Evolutionary conservation across 2,329 filamentous ascomycete species (phyloP), one percentile per base, ranked within the genome.

Genomic region (Aspergillus pseudoterreus): DNA sequence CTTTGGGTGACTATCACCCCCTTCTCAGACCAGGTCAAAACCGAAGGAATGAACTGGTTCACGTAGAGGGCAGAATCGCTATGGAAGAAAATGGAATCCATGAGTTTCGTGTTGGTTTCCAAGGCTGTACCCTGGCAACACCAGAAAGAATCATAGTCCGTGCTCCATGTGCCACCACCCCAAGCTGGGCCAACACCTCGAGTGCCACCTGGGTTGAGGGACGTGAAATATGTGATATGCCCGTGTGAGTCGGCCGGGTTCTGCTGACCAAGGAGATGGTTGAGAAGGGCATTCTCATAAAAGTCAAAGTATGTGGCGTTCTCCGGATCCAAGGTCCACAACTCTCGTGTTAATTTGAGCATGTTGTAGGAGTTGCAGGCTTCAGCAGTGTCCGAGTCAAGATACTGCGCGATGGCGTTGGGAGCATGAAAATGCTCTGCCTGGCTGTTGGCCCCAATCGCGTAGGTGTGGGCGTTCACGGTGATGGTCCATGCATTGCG

Each of bases 351-450:
- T 33, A 82, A 63, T 59, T 81, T 81, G 43, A 81, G 74, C 79
- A 81, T 82, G 57, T 82, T 82, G 60, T 81, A 80, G 0, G 76
- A 78, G 61, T 81, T 81, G 64, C 79, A 81, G 2, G 71, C 71
- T 62, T 82, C 79, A 42, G 71, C 73, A 0, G 78, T 80, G 58
- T 82, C 79, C 0, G 64, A 58, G 3, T 62, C 63, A 10, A 82
- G 65, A 47, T 71, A 75, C 2, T 57, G 59, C 0, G 78, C 67
- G 48, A 81, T 81, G 9, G 71, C 75, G 52, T 80, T 71, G 0
- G 78, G 69, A 0, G 63, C 61, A 12, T 67, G 72, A 60, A 81
- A 82, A 59, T 81, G 79, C 58, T 82, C 79, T 0, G 75, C 70
- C 53, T 80, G 74, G 57, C 76, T 79, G 66, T 81, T 81, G 3